These are phyloP conservation scores for Macrocybe sp. DNA, from an alignment of 1,284 basidiomycete genomes.

Conservation along the genomic window DNA sequence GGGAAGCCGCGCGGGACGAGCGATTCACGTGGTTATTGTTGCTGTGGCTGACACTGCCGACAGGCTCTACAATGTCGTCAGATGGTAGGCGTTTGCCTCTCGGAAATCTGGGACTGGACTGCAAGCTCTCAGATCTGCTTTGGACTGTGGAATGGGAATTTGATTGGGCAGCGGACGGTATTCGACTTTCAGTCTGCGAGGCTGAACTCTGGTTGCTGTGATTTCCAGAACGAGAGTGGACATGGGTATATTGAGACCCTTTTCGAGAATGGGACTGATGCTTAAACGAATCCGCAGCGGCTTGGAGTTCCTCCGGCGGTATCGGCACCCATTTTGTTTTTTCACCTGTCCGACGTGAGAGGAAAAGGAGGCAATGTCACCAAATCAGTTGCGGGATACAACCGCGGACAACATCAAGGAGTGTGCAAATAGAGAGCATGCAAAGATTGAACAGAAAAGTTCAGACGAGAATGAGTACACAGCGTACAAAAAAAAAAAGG, in stretches of 20 bases:
- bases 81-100: constrained; percentile 20
- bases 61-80: constrained; percentile 14
- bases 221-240: constrained; percentile 10
- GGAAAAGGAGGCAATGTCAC: constrained; percentile 8
- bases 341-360: constrained; percentile 31
- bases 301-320: constrained; percentile 51
- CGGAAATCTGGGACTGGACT: constrained; percentile 24
- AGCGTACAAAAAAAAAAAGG: constrained; percentile 5
- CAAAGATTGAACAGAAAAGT: constrained; percentile 7
- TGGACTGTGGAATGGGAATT: constrained; percentile 20
- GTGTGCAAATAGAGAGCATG: constrained; percentile 5
- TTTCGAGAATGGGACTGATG: constrained; percentile 16
- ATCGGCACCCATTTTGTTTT: constrained; percentile 59
- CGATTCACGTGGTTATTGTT: neutral
- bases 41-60: neutral
- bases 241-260: constrained; percentile 15
- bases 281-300: constrained; percentile 41
- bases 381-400: constrained; percentile 1
- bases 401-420: neutral
- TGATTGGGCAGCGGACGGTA: constrained; percentile 22
- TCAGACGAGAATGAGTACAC: too few relatives aligned
- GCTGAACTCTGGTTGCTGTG: constrained; percentile 11
- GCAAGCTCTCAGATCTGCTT: constrained; percentile 25
- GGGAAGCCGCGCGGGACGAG: neutral
- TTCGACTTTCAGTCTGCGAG: constrained; percentile 18